Percentiles rank a stretch among this genome's conserved stretches.
Evolutionary conservation across 495 filamentous ascomycete species (phyloP).

Genomic region (Xylaria curta): DNA sequence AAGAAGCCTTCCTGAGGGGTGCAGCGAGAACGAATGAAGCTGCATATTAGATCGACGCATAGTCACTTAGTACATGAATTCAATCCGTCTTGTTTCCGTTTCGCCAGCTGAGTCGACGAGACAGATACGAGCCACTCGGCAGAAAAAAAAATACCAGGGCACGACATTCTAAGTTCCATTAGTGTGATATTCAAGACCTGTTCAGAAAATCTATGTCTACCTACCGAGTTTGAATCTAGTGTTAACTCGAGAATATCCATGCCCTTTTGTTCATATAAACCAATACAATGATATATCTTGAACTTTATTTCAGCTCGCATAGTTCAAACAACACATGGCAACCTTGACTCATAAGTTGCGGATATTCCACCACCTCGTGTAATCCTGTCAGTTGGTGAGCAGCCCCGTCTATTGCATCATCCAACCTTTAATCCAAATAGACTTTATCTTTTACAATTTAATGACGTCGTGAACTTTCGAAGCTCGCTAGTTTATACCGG

Average conservation of each 20-base stretch:
- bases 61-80: neutral
- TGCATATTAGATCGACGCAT: slow-evolving; percentile 7
- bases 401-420: neutral
- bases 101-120: neutral
- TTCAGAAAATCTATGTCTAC: neutral
- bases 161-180: neutral
- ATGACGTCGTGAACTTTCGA: neutral
- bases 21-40: slow-evolving; percentile 1
- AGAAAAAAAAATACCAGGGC: neutral
- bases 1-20: neutral
- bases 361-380: neutral
- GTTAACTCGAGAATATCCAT: neutral
- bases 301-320: neutral
- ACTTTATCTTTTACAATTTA: neutral
- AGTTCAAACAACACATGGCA: neutral
- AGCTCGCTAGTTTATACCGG: neutral
- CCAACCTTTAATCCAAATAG: neutral
- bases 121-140: neutral
- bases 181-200: neutral
- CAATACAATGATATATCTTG: neutral
- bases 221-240: neutral
- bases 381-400: neutral
- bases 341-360: neutral
- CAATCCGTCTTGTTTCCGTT: neutral
- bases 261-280: neutral